Base-by-base conservation (phyloP, 371 early-diverging fungal species). In the Mortierella sp. region DNA sequence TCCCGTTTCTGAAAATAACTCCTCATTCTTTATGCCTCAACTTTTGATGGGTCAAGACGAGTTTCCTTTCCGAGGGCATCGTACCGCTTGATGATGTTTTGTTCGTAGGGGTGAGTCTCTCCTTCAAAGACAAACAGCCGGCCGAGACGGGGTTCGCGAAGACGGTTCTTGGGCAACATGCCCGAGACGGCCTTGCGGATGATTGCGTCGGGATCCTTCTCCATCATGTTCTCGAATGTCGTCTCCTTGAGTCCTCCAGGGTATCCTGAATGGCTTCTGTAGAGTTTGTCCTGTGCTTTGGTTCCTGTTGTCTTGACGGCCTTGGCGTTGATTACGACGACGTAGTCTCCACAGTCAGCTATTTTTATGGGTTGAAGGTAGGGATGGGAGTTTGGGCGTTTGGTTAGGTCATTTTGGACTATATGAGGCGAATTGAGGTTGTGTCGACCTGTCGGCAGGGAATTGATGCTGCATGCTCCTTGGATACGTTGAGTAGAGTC, bases 281-380 rank as follows among this genome's bases (percentile, higher is more conserved):
- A 99, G 74, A 95, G 82, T 86, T 99, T 98, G 78, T 96, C 93
- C 81, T 94, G 92, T 24, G 91, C 92, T 88, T 98, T 98, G 74
- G 95, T 95, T 69, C 98, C 99, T 46, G 97, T 93, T 26, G 98
- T 93, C 43, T 89, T 88, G 24, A 98, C 89, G 76, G 96, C 94
- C 78, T 93, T 91, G 31, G 98, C 98, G 82, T 98, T 98, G 76
- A 97, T 95, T 34, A 99, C 98, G 16, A 99, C 98, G 1, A 99
- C 98, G 83, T 98, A 98, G 88, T 99, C 99, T 51, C 99, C 99
- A 88, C 96, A 96, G 90, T 99, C 98, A 40, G 95, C 97, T 96
- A 90, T 28, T 31, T 31, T 53, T 53, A 19, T 57, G 44, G 50
- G 11, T 16, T 40, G 21, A 37, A 31, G 40, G n/a, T 0, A n/a